These are phyloP conservation scores for Clarireedia paspali DNA, from an alignment of 2,329 filamentous ascomycete genomes.

Conservation along the genomic window DNA sequence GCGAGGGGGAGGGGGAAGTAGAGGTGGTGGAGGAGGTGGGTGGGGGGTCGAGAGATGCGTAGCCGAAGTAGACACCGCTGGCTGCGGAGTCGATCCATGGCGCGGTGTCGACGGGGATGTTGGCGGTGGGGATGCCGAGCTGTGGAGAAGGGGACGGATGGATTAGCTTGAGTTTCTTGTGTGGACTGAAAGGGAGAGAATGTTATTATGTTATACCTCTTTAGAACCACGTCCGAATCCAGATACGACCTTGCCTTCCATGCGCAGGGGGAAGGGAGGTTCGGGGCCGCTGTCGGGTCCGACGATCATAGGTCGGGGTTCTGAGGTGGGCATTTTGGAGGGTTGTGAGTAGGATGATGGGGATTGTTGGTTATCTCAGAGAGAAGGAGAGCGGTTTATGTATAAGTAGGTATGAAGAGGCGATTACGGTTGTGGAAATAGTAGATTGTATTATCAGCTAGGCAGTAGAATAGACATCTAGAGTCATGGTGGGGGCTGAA, in stretches of 20 bases:
- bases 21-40: slow-evolving; percentile 12
- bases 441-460: too few species aligned
- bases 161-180: background rate
- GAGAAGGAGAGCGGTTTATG: too few species aligned
- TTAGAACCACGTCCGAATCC: slow-evolving; percentile 92
- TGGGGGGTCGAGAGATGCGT: slow-evolving; percentile 56
- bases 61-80: slow-evolving; percentile 91
- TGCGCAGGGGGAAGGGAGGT: slow-evolving; percentile 71
- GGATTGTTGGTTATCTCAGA: too few species aligned
- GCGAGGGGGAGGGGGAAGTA: slow-evolving; percentile 17
- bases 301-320: slow-evolving; percentile 55
- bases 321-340: slow-evolving; percentile 13
- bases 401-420: too few species aligned
- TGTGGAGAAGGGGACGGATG: slow-evolving; percentile 29
- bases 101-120: slow-evolving; percentile 66
- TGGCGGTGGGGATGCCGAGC: slow-evolving; percentile 95
- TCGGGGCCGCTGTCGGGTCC: slow-evolving; percentile 68
- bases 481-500: too few species aligned
- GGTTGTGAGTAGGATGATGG: background rate
- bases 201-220: slow-evolving; percentile 51
- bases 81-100: slow-evolving; percentile 56
- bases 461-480: too few species aligned
- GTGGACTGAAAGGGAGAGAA: background rate
- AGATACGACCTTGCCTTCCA: slow-evolving; percentile 82
- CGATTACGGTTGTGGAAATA: too few species aligned